A percentile compares a stretch with the other conserved stretches of the same genome.
These are phyloP conservation scores for Collybiopsis luxurians DNA, from an alignment of 768 basidiomycete genomes.

Conservation along the genomic window DNA sequence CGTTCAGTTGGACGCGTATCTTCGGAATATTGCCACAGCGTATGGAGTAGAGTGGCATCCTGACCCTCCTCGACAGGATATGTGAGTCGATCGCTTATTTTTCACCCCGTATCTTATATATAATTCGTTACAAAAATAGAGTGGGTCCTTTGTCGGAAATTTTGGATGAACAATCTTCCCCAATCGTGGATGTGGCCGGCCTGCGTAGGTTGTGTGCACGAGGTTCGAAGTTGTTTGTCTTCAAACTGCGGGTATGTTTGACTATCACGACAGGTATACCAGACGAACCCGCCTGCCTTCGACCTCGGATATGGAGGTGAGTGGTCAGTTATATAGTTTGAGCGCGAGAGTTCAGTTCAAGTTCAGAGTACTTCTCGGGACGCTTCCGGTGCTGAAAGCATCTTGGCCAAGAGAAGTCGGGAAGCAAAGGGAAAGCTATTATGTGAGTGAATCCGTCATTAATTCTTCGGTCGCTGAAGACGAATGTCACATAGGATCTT, in stretches of 20 bases:
- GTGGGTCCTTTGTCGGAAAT: constrained; percentile 57
- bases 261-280: constrained; percentile 54
- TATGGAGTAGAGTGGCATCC: constrained; percentile 62
- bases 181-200: constrained; percentile 52
- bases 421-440: constrained; percentile 69
- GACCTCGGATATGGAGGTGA: constrained; percentile 78
- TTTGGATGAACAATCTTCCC: constrained; percentile 46
- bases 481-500: constrained; percentile 50
- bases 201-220: constrained; percentile 57
- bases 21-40: constrained; percentile 50
- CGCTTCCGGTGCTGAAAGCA: constrained; percentile 53
- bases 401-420: constrained; percentile 55
- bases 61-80: constrained; percentile 56
- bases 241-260: neutral
- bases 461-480: neutral
- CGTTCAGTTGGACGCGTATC: constrained; percentile 50
- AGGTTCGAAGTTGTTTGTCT: constrained; percentile 39
- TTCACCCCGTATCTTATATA: neutral
- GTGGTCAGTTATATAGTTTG: constrained; percentile 18
- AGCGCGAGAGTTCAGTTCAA: constrained; percentile 8
- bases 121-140: constrained; percentile 30
- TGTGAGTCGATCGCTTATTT: constrained; percentile 38
- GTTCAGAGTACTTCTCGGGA: constrained; percentile 59
- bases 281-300: constrained; percentile 70
- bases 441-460: constrained; percentile 52